Evolutionary conservation across 2,329 filamentous ascomycete genomes (phyloP), one percentile per base, ranked within the genome.

Genomic region (Colletotrichum cuscutae): DNA sequence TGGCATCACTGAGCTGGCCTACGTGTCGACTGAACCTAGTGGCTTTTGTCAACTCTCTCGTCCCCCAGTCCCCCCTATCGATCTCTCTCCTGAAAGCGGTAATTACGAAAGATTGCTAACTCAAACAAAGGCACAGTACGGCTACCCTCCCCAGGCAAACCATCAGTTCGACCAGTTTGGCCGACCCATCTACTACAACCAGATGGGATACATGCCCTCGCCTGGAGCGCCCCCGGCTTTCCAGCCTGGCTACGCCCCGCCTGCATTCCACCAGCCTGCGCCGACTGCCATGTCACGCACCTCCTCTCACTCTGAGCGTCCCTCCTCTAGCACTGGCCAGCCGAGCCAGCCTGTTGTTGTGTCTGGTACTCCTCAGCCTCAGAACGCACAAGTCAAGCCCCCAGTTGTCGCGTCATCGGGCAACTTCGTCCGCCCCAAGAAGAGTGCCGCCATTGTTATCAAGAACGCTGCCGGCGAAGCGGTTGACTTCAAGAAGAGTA

Each of bases 381-480:
- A 92, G 73, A 89, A 90, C 72, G 91, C 92, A 11, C 86, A 88
- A 76, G 79, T 84, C 9, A 89, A 86, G 64, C 75, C 80, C 59
- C 82, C 83, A 1, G 78, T 81, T 2, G 80, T 88, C 82, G 83
- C 72, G 19, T 79, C 83, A 3, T 82, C 84, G 15, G 83, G 82
- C 52, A 83, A 81, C 72, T 88, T 89, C 71, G 80, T 85, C 80
- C 89, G 87, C 77, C 85, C 85, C 24, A 87, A 86, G 81, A 94
- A 93, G 86, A 95, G 90, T 82, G 91, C 91, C 60, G 91, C 93
- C 1, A 93, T 98, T 76, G 87, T 91, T 61, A 98, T 98, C 86
- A 97, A 95, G 87, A 94, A 95, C 78, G 89, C 92, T 35, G 89
- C 92, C 68, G 95, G 95, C 74, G 94, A 97, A 80, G 90, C 91